A percentile compares a stretch with the other conserved stretches of the same genome.
Conservation (phyloP, 2,329 filamentous ascomycete species). For the Exophiala spinifera region DNA sequence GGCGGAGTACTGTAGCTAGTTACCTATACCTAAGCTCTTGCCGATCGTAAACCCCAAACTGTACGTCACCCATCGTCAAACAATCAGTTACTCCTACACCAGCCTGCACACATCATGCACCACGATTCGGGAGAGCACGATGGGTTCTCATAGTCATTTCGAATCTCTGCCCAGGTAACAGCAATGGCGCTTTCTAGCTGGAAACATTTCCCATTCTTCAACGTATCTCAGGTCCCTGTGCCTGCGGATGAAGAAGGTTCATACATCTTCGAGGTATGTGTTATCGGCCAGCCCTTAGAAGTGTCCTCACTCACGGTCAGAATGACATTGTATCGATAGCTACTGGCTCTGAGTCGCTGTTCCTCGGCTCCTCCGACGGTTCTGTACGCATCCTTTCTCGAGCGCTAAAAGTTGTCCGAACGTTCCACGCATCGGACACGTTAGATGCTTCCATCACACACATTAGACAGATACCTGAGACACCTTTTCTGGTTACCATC, state of each 20-base stretch:
- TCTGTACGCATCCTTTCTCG: constrained; percentile 82
- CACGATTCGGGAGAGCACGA: background rate
- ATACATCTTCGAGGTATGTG: constrained; percentile 71
- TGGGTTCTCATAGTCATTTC: background rate
- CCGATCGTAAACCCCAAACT: background rate
- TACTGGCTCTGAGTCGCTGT: constrained; percentile 83
- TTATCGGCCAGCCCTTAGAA: constrained; percentile 3
- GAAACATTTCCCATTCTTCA: constrained; percentile 99
- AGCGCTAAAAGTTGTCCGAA: constrained; percentile 79
- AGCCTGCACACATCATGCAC: background rate
- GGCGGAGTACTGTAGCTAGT: no score
- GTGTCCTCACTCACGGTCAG: constrained; percentile 31
- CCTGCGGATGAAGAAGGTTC: constrained; percentile 72
- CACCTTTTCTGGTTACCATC: constrained; percentile 75
- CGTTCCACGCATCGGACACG: constrained; percentile 79
- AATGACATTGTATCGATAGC: constrained; percentile 77
- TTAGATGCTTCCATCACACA: constrained; percentile 69
- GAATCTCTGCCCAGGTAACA: background rate
- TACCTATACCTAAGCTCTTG: no score
- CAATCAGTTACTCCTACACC: background rate
- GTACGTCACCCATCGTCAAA: constrained; percentile 3
- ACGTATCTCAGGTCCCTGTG: constrained; percentile 79
- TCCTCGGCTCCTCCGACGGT: constrained; percentile 82
- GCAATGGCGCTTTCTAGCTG: constrained; percentile 57
- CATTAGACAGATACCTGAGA: constrained; percentile 87